Evolutionary conservation across 306 rosid genomes (phyloP), one percentile per base, ranked within the genome.

Genomic region (Cicer cuneatum): DNA sequence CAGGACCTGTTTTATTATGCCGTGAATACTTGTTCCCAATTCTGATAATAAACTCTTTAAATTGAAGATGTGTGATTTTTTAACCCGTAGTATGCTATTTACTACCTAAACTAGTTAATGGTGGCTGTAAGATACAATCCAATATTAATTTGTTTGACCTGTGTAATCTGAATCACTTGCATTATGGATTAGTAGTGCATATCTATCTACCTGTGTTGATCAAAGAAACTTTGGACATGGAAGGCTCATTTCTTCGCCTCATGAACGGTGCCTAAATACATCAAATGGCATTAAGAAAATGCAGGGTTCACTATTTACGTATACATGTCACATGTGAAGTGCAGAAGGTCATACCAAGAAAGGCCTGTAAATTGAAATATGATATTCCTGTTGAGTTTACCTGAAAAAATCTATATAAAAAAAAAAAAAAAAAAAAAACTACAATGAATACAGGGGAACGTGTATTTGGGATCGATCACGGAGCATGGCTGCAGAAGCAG

Each of bases 401-500:
- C 7, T 19, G 16, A 29, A 46, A 59, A 59, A 12, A 3, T 5
- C 10, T 33, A 2, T n/a, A n/a, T n/a, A 3, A 66, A 54, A 65
- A 73, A 46, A 38, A 63, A 74, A 24, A 2, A 3, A 66, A 54
- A 65, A 73, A 46, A 38, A 63, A 74, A 24, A 12, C 70, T 48
- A 58, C 3, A 15, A 39, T 65, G 69, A 72, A 56, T 43, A 11
- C 4, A 10, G 38, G 21, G 15, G 35, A 29, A 29, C 10, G 16
- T 49, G 59, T 59, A 11, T 7, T 1, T 68, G 56, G 35, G 11
- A 54, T 72, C 48, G 6, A 57, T 84, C 81, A 84, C 1, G 18
- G 35, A 42, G 51, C 76, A 56, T 78, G 76, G 61, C 52, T 6
- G 64, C 60, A 13, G 57, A 84, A 84, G 76, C 85, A 84, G 42